Conservation (phyloP, 108 stramenopile species). For the Discostella stelligeroides region DNA sequence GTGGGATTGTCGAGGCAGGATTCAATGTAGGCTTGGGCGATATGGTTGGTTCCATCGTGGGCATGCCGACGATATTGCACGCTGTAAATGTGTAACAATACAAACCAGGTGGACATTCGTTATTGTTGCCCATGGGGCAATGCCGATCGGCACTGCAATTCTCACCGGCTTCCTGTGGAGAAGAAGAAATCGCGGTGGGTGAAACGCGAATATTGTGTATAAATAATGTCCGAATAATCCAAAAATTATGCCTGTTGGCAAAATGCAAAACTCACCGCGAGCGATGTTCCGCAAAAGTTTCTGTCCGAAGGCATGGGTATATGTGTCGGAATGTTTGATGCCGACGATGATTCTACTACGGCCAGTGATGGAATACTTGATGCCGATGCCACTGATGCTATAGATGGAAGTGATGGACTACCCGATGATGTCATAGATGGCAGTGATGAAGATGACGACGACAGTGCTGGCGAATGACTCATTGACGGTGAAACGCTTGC, state of each 20-base stretch:
- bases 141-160: conserved; percentile 24
- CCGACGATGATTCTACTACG: too few relatives aligned
- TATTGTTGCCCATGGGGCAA: conserved; percentile 26
- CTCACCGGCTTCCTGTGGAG: conserved; percentile 5
- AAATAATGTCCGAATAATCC: too few relatives aligned
- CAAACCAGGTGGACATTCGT: background rate
- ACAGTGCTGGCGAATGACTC: background rate
- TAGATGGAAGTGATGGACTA: background rate
- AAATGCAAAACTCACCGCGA: too few relatives aligned
- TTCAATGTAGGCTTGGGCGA: conserved; percentile 1
- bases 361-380: background rate
- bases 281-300: conserved; percentile 39
- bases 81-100: conserved; percentile 4
- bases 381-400: background rate
- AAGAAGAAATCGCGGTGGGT: too few relatives aligned
- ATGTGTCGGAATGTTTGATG: background rate
- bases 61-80: conserved; percentile 19
- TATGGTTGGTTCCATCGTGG: conserved; percentile 14
- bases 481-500: too few relatives aligned
- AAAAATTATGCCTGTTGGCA: too few relatives aligned
- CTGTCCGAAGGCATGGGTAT: background rate
- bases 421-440: background rate
- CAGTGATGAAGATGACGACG: background rate
- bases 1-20: too few relatives aligned
- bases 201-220: too few relatives aligned